These are phyloP conservation scores for Tremellales sp. DNA, from an alignment of 1,284 basidiomycete species.

Conservation along the genomic window DNA sequence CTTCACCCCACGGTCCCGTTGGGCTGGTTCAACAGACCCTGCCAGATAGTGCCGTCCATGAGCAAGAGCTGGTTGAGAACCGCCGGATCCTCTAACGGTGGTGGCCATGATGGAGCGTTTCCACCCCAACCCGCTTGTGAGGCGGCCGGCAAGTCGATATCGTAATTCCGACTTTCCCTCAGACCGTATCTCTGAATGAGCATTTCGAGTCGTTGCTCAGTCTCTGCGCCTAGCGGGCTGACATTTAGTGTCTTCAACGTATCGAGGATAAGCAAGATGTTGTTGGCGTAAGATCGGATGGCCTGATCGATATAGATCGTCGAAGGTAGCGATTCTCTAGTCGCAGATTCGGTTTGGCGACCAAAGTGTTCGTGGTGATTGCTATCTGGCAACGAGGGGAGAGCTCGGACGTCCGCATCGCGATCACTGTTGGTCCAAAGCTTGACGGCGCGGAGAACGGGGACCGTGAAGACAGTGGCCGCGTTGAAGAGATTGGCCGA, in stretches of 20 bases:
- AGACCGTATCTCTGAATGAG: constrained; percentile 14
- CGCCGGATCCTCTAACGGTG: background rate
- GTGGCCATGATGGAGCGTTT: background rate
- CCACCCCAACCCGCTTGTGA: background rate
- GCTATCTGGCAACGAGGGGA: constrained; percentile 1
- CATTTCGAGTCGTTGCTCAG: constrained; percentile 7
- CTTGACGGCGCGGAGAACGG: constrained; percentile 14
- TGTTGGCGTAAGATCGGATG: constrained; percentile 14
- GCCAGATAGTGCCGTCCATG: background rate
- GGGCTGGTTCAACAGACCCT: background rate
- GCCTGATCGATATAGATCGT: constrained; percentile 4
- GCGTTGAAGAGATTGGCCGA: constrained; percentile 18
- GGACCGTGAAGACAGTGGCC: constrained; percentile 15
- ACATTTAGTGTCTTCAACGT: constrained; percentile 9
- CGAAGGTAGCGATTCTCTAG: background rate
- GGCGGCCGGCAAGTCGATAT: background rate
- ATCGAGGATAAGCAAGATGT: constrained; percentile 18
- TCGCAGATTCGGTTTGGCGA: background rate
- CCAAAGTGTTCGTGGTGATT: background rate
- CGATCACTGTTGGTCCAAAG: background rate
- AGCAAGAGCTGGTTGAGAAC: background rate
- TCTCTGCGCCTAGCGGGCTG: constrained; percentile 6
- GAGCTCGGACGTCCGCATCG: background rate
- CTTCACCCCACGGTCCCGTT: background rate
- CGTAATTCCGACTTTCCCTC: background rate